These are phyloP conservation scores for Cutaneotrichosporon dermatis DNA, from an alignment of 1,284 basidiomycete species.

Conservation along the genomic window DNA sequence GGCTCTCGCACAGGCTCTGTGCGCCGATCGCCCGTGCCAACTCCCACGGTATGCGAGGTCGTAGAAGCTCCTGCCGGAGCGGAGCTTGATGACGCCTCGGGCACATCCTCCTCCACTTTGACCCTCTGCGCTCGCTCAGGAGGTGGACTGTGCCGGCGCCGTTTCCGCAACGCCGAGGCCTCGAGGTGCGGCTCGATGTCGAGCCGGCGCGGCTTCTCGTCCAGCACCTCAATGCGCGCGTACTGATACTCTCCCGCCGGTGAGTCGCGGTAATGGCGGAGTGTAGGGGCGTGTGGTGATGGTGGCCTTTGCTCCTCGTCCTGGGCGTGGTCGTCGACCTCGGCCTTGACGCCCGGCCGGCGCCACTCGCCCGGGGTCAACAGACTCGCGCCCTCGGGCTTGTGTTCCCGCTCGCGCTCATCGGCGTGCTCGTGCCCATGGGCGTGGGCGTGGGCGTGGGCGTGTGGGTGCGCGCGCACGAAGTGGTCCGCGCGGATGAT, in stretches of 20 bases:
- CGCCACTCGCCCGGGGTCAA: too few relatives aligned
- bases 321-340: neutral
- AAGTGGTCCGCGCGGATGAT: too few relatives aligned
- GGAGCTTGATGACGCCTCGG: neutral
- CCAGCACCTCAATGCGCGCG: neutral
- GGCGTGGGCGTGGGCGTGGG: neutral
- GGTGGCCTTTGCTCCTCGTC: neutral
- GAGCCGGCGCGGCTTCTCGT: neutral
- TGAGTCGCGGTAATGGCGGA: neutral
- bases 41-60: too few relatives aligned
- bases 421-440: neutral
- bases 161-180: neutral
- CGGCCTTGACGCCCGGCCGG: neutral
- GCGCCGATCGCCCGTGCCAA: neutral
- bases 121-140: neutral
- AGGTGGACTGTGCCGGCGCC: neutral
- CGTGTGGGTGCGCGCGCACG: neutral
- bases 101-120: neutral
- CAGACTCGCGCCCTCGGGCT: neutral
- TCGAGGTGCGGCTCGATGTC: neutral
- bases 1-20: neutral
- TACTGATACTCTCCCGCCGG: constrained; percentile 1
- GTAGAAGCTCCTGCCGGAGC: neutral
- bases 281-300: neutral
- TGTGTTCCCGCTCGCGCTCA: neutral